phyloP scores from a whole-genome alignment of 768 basidiomycete genomes.

The Trametes gibbosa region DNA sequence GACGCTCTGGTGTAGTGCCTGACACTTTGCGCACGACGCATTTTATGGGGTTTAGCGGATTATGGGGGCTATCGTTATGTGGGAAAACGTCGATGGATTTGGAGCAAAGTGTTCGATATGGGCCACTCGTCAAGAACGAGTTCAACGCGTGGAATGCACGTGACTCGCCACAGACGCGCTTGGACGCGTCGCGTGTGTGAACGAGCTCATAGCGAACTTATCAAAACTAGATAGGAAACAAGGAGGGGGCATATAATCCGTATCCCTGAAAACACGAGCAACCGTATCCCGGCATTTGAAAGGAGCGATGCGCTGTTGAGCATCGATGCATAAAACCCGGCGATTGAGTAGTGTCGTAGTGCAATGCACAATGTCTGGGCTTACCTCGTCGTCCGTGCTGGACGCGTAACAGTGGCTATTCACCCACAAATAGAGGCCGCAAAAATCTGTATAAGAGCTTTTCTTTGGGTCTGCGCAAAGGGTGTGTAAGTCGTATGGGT shows the following conservation, averaged over 20 bases:
- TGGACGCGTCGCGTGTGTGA: neutral
- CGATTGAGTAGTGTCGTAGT: slow-evolving; percentile 42
- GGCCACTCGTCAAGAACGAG: slow-evolving; percentile 3
- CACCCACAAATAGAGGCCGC: slow-evolving; percentile 51
- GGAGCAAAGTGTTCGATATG: neutral
- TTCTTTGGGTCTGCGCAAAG: slow-evolving; percentile 43
- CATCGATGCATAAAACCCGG: slow-evolving; percentile 42
- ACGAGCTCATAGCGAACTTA: neutral
- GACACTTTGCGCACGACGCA: slow-evolving; percentile 66
- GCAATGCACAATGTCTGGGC: slow-evolving; percentile 35
- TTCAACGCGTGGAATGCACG: slow-evolving; percentile 13
- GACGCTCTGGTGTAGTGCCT: slow-evolving; percentile 55
- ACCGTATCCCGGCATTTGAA: slow-evolving; percentile 46
- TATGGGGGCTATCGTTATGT: neutral
- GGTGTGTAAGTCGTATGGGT: slow-evolving; percentile 51
- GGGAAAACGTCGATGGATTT: neutral
- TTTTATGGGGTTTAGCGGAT: slow-evolving; percentile 20
- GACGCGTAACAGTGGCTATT: slow-evolving; percentile 45
- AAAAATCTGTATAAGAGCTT: slow-evolving; percentile 41
- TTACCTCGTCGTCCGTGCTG: slow-evolving; percentile 34
- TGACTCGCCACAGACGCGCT: slow-evolving; percentile 16
- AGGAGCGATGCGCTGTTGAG: slow-evolving; percentile 50
- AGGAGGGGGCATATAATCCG: slow-evolving; percentile 24
- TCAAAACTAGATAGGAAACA: neutral
- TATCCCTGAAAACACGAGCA: slow-evolving; percentile 39